Evolutionary conservation across 2,329 filamentous ascomycete species (phyloP), one percentile per base, ranked within the genome.

Genomic region (Exophiala viscosa): DNA sequence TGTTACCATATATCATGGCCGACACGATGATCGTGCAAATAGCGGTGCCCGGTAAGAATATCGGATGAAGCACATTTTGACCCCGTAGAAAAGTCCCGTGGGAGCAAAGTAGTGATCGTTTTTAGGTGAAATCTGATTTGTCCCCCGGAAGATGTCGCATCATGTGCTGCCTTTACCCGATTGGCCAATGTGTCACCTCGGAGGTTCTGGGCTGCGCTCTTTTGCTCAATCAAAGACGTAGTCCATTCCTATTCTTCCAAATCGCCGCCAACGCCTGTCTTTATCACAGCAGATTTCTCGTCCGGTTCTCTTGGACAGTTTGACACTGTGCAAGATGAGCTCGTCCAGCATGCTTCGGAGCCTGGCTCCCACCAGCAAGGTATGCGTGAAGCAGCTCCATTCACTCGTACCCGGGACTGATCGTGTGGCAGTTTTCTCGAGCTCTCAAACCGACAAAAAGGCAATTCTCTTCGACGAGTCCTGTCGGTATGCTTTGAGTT

Each of bases 401-500:
- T 28, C 3, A 17, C 48, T 47, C 42, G 31, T 40, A 49, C 57
- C 58, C 58, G 54, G 45, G 35, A 33, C 54, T 55, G 48, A 59
- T 48, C 48, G 50, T 51, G 48, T 45, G 47, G 53, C 63, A 89
- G 85, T 80, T 88, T 69, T 80, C 83, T 61, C 80, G 80, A 67
- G 73, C 77, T 64, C 71, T 84, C 64, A 81, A 79, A 72, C 78
- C 77, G 66, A 83, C 88, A 67, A 78, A 80, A 67, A 83, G 91
- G 74, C 78, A 84, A 56, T 97, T 99, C 76, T 95, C 92, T 58
- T 90, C 88, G 59, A 92, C 92, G 60, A 84, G 86, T 67, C 83
- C 88, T 62, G 86, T 83, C 66, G 85, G 87, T 89, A 83, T 67
- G 83, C 70, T 47, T 42, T 46, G n/a, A 32, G 15, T 39, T 45